These are phyloP conservation scores for Chytriomyces hyalinus DNA, from an alignment of 192 early-diverging fungal genomes.

Conservation along the genomic window DNA sequence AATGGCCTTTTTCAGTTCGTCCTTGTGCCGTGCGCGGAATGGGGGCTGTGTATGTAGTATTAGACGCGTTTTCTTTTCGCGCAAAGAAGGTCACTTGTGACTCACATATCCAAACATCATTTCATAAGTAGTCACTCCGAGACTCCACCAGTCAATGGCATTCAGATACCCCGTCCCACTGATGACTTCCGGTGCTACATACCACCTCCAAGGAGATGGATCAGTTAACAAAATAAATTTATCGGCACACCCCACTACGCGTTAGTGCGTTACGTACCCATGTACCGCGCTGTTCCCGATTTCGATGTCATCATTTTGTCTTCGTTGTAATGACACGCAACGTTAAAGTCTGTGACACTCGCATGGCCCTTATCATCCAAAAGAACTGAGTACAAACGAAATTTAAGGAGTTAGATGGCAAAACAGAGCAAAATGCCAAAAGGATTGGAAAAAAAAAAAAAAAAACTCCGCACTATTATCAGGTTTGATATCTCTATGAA, in stretches of 20 bases:
- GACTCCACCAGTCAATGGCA: constrained; percentile 78
- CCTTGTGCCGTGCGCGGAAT: constrained; percentile 75
- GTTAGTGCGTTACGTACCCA: background rate
- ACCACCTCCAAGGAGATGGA: background rate
- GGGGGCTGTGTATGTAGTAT: constrained; percentile 60
- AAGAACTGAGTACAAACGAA: no score
- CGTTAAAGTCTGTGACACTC: no score
- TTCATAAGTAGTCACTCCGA: constrained; percentile 81
- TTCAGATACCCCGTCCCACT: constrained; percentile 56
- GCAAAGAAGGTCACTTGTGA: background rate
- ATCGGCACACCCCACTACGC: background rate
- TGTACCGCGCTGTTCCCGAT: no score
- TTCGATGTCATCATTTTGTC: no score
- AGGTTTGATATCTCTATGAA: constrained; percentile 94
- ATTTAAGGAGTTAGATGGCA: no score
- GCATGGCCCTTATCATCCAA: no score
- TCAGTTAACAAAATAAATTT: background rate
- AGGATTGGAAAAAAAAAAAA: no score
- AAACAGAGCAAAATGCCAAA: no score
- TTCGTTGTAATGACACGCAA: no score
- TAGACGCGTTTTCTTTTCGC: background rate
- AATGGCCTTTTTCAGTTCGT: constrained; percentile 70
- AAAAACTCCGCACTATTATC: no score
- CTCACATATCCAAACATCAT: constrained; percentile 76
- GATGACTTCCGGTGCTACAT: constrained; percentile 54